These are phyloP conservation scores for Oryza glumipatula DNA, from an alignment of 176 grass and related monocot genomes.

Conservation along the genomic window DNA sequence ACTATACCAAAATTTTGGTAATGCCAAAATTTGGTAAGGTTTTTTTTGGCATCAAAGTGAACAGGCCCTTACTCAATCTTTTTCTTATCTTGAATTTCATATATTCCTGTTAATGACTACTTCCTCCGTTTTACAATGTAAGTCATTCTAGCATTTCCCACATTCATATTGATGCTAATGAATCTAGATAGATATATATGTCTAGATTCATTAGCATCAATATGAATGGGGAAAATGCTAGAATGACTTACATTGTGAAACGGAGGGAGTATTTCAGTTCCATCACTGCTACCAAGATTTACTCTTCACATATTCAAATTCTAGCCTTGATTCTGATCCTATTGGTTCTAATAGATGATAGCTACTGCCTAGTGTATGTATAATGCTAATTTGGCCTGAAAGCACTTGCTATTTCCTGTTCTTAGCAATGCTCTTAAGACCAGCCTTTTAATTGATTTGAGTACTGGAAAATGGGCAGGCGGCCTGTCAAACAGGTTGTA, in stretches of 20 bases:
- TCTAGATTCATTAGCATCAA: too few species aligned
- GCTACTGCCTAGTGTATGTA: neutral
- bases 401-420: neutral
- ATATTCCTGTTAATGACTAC: neutral
- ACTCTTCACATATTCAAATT: neutral
- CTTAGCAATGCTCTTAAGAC: neutral
- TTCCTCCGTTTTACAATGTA: too few species aligned
- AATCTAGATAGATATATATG: too few species aligned
- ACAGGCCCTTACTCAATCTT: conserved; percentile 10
- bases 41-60: too few species aligned
- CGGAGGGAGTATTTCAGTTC: neutral
- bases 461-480: neutral
- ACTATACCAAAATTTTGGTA: too few species aligned
- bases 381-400: neutral
- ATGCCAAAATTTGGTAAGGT: too few species aligned
- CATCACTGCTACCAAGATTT: neutral
- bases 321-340: neutral
- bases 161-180: too few species aligned
- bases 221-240: too few species aligned
- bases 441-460: neutral
- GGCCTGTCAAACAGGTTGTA: neutral
- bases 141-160: too few species aligned
- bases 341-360: conserved; percentile 19
- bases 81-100: conserved; percentile 8
- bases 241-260: too few species aligned